Conservation (phyloP, 1,284 basidiomycete genomes). For the Golubevia pallescens region DNA sequence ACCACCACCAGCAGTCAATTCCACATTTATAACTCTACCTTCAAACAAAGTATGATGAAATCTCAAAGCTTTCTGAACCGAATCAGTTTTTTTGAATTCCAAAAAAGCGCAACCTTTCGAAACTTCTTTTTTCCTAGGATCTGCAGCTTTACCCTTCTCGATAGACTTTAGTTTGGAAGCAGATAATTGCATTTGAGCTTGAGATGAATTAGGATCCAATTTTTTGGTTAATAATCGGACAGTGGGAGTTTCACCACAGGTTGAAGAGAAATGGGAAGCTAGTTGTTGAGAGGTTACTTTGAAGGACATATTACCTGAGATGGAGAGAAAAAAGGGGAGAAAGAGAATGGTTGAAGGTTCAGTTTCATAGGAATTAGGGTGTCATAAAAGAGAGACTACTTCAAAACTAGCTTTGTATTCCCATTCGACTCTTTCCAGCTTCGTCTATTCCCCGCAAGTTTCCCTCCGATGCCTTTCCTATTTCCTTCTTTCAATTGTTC, state of each 20-base stretch:
- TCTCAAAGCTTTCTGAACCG: constrained; percentile 51
- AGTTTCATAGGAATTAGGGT: too few species aligned
- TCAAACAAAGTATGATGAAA: constrained; percentile 59
- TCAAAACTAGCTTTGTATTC: too few species aligned
- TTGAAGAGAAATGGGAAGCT: constrained; percentile 43
- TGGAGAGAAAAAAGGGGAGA: background rate
- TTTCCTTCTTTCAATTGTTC: too few species aligned
- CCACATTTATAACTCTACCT: constrained; percentile 60
- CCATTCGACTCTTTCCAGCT: too few species aligned
- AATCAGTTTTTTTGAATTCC: constrained; percentile 39
- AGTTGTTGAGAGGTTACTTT: constrained; percentile 42
- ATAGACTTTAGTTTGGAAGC: constrained; percentile 58
- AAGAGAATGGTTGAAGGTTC: constrained; percentile 1
- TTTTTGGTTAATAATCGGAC: constrained; percentile 57
- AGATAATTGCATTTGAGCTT: constrained; percentile 27
- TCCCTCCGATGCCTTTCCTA: too few species aligned
- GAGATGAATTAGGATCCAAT: constrained; percentile 22
- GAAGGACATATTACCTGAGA: constrained; percentile 59
- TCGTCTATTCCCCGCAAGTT: too few species aligned
- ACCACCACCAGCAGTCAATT: constrained; percentile 59
- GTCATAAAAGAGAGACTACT: too few species aligned
- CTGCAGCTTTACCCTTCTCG: constrained; percentile 56
- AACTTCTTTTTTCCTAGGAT: constrained; percentile 22
- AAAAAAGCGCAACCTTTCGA: constrained; percentile 60
- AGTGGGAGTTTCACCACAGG: constrained; percentile 50